Conservation (phyloP, 2,329 filamentous ascomycete genomes). For the Arachnopeziza araneosa region DNA sequence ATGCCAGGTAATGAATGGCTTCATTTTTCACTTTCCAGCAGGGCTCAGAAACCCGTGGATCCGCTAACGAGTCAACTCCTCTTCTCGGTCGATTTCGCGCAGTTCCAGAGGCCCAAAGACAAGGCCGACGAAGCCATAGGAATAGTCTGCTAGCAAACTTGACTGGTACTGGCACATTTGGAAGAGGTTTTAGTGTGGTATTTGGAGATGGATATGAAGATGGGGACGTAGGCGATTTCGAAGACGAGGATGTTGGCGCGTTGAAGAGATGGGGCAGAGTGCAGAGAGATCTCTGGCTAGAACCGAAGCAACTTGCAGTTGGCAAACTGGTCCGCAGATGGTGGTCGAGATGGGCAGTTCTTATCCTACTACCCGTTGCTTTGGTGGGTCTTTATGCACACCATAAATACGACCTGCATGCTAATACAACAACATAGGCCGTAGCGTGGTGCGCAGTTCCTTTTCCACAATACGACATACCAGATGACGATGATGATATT, state of each 20-base stretch:
- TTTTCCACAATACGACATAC: slow-evolving; percentile 56
- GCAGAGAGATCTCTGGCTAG: slow-evolving; percentile 52
- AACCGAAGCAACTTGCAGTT: slow-evolving; percentile 53
- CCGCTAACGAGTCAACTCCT: slow-evolving; percentile 49
- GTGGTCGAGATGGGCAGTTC: slow-evolving; percentile 56
- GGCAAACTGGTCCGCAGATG: slow-evolving; percentile 53
- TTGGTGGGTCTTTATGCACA: slow-evolving; percentile 42
- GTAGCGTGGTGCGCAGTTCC: slow-evolving; percentile 61
- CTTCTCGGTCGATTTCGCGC: slow-evolving; percentile 61
- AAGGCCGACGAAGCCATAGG: slow-evolving; percentile 18
- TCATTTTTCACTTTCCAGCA: slow-evolving; percentile 64
- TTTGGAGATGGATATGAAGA: slow-evolving; percentile 37
- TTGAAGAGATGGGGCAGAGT: slow-evolving; percentile 26
- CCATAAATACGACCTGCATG: neutral
- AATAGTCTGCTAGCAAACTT: slow-evolving; percentile 16
- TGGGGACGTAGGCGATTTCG: slow-evolving; percentile 31
- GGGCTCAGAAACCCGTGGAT: slow-evolving; percentile 52
- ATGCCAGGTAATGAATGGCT: slow-evolving; percentile 42
- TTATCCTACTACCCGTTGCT: slow-evolving; percentile 55
- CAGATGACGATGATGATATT: slow-evolving; percentile 37
- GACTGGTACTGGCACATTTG: slow-evolving; percentile 10
- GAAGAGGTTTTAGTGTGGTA: slow-evolving; percentile 45
- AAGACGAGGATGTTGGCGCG: slow-evolving; percentile 23
- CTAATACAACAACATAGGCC: slow-evolving; percentile 38
- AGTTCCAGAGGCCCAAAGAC: slow-evolving; percentile 42